Conservation (phyloP, 768 basidiomycete species). For the Hypsizygus marmoreus region DNA sequence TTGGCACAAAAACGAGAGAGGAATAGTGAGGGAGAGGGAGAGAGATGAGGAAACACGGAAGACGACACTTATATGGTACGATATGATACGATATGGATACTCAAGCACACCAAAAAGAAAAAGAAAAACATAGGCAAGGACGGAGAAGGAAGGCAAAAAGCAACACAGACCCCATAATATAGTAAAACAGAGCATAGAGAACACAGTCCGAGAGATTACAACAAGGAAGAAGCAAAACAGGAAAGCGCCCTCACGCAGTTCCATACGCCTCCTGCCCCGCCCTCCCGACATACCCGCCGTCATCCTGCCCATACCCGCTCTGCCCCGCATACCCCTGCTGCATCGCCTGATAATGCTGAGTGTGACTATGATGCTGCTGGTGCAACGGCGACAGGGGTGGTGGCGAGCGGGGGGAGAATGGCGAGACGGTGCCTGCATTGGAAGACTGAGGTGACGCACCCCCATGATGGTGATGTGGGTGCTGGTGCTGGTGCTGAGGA, state of each 20-base stretch:
- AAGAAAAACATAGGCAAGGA: background rate
- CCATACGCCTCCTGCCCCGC: no score
- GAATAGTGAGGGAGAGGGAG: no score
- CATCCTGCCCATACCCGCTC: background rate
- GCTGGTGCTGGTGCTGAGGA: constrained; percentile 22
- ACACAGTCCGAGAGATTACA: background rate
- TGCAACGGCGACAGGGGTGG: constrained; percentile 1
- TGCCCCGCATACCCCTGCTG: constrained; percentile 1
- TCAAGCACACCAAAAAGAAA: background rate
- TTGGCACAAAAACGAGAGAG: no score
- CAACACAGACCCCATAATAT: background rate
- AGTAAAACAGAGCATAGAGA: background rate
- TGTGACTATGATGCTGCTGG: constrained; percentile 1
- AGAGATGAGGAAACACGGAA: no score
- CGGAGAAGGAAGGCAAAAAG: background rate
- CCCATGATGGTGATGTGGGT: constrained; percentile 25
- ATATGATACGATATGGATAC: background rate
- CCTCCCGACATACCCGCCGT: constrained; percentile 1
- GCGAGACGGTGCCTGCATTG: constrained; percentile 24
- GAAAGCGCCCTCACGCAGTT: constrained; percentile 7
- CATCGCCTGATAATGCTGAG: constrained; percentile 22
- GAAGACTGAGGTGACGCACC: constrained; percentile 21
- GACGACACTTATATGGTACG: constrained; percentile 6
- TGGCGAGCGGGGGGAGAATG: constrained; percentile 17
- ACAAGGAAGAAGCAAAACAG: background rate